phyloP scores from a whole-genome alignment of 768 basidiomycete species.

The Suillus subaureus region DNA sequence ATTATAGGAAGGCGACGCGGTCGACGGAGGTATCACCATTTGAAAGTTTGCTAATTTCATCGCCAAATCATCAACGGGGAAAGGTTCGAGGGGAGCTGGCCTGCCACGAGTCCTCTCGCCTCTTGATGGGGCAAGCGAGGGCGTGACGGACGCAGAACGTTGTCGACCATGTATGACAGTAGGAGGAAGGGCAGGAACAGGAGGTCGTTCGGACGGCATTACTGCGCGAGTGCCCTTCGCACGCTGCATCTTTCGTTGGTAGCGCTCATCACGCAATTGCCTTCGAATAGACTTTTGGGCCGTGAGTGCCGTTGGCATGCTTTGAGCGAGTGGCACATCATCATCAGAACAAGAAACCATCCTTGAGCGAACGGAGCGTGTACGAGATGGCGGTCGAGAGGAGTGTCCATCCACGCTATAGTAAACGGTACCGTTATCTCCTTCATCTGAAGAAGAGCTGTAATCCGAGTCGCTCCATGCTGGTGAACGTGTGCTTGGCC shows the following conservation, averaged over 20 bases:
- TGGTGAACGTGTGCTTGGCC: constrained; percentile 27
- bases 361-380: constrained; percentile 23
- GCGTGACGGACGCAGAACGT: constrained; percentile 32
- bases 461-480: constrained; percentile 38
- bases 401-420: constrained; percentile 38
- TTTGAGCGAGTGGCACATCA: constrained; percentile 80
- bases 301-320: constrained; percentile 79
- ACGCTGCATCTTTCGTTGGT: constrained; percentile 55
- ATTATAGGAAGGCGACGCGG: constrained; percentile 16
- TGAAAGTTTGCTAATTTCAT: constrained; percentile 59
- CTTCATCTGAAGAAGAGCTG: constrained; percentile 45
- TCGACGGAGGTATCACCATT: constrained; percentile 22
- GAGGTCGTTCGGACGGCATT: constrained; percentile 21
- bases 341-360: constrained; percentile 52
- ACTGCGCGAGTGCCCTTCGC: constrained; percentile 31
- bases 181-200: constrained; percentile 22
- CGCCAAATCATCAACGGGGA: constrained; percentile 61
- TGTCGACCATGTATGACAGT: constrained; percentile 31
- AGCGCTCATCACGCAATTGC: constrained; percentile 69
- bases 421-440: constrained; percentile 43
- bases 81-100: constrained; percentile 38
- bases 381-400: constrained; percentile 25
- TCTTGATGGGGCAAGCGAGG: constrained; percentile 20
- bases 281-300: constrained; percentile 82
- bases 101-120: constrained; percentile 49